These are phyloP conservation scores for Termitomyces bulborhizus DNA, from an alignment of 768 basidiomycete species.

Conservation along the genomic window DNA sequence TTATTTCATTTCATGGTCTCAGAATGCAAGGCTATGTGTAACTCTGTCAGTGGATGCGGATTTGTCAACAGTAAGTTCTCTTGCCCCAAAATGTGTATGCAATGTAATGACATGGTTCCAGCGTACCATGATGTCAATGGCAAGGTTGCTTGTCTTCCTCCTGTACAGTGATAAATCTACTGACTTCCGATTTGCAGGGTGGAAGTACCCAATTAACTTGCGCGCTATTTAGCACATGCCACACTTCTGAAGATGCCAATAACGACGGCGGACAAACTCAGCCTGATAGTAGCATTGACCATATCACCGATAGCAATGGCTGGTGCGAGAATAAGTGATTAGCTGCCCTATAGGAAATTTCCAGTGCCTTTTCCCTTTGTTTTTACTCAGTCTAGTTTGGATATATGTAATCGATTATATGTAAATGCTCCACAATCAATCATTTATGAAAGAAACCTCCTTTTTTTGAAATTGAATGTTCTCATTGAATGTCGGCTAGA, in stretches of 20 bases:
- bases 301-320: conserved; percentile 34
- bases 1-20: neutral
- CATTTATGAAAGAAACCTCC: too few species aligned
- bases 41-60: conserved; percentile 30
- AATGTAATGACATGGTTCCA: conserved; percentile 10
- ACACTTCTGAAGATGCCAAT: conserved; percentile 27
- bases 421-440: too few species aligned
- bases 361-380: too few species aligned
- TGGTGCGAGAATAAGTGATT: conserved; percentile 29
- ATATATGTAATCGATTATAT: neutral
- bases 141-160: conserved; percentile 21
- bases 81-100: neutral
- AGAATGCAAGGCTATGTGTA: conserved; percentile 43
- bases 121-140: conserved; percentile 43
- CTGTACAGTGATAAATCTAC: conserved; percentile 1
- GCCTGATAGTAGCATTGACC: conserved; percentile 33
- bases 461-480: too few species aligned
- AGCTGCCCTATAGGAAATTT: neutral
- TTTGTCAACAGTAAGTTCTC: conserved; percentile 36
- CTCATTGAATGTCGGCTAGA: conserved; percentile 53
- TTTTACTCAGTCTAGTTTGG: neutral
- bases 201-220: conserved; percentile 40
- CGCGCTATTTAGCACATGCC: conserved; percentile 33
- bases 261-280: conserved; percentile 39
- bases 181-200: conserved; percentile 16